phyloP scores from a whole-genome alignment of 1,139 yeast species.

The Yamadazyma triangularis region DNA sequence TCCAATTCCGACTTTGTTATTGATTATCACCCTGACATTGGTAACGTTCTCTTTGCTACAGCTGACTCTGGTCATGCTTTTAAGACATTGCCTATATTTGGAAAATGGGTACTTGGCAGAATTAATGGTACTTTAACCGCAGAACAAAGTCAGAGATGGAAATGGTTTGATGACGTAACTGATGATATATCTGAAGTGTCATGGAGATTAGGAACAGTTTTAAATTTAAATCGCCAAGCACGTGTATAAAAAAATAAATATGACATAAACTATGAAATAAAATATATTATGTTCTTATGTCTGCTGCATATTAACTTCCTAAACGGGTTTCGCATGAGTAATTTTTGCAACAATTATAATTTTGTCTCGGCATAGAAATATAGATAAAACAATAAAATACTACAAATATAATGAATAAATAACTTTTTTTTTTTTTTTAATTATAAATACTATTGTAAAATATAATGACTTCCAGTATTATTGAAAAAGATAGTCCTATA shows the following conservation, averaged over 20 bases:
- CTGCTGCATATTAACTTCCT: no score
- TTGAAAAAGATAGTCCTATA: no score
- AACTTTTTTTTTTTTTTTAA: no score
- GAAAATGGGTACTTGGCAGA: slow-evolving; percentile 11
- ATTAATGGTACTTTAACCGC: slow-evolving; percentile 5
- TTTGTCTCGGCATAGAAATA: no score
- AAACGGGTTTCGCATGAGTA: no score
- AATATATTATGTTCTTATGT: no score
- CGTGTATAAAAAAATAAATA: slow-evolving; percentile 1
- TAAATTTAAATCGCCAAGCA: slow-evolving; percentile 5
- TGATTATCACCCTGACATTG: slow-evolving; percentile 13
- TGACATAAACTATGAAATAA: no score
- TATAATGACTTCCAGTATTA: no score
- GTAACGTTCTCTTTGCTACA: slow-evolving; percentile 13
- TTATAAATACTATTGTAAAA: no score
- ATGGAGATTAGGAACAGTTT: slow-evolving; percentile 12
- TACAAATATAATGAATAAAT: no score
- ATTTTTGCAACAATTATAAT: no score
- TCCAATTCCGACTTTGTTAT: slow-evolving; percentile 14
- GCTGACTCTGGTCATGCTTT: slow-evolving; percentile 19
- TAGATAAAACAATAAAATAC: no score
- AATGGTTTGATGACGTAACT: slow-evolving; percentile 7
- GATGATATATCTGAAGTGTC: slow-evolving; percentile 8
- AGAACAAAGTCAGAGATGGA: slow-evolving; percentile 9
- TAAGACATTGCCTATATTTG: slow-evolving; percentile 15